These are phyloP conservation scores for Phytophthora palmivora DNA, from an alignment of 352 stramenopile species.

Conservation along the genomic window DNA sequence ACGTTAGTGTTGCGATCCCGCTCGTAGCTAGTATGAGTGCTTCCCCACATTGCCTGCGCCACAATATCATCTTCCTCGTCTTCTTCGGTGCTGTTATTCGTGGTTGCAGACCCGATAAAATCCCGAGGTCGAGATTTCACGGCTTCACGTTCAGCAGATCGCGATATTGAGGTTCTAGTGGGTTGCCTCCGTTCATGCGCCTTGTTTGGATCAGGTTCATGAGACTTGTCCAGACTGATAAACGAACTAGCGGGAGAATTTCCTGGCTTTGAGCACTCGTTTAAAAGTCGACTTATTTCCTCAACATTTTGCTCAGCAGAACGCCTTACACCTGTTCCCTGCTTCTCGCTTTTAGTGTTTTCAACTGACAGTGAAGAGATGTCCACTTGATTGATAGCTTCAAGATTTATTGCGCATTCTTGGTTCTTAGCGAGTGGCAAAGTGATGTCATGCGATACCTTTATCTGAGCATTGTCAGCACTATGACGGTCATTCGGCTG, in stretches of 20 bases:
- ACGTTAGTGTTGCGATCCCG: not conserved
- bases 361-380: not conserved
- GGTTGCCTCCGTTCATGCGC: not conserved
- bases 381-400: not conserved
- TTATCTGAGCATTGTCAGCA: not conserved
- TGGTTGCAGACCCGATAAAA: not conserved
- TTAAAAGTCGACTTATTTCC: not conserved
- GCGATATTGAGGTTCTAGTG: not conserved
- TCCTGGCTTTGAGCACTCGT: not conserved
- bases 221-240: not conserved
- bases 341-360: not conserved
- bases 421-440: not conserved
- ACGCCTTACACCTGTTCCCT: not conserved
- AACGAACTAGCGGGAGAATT: not conserved
- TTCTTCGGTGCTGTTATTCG: not conserved
- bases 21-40: conserved; percentile 26
- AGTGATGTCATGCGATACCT: not conserved
- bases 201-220: not conserved
- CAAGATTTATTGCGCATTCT: not conserved
- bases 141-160: not conserved
- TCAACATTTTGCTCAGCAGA: not conserved
- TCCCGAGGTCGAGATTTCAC: not conserved
- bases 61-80: conserved; percentile 16
- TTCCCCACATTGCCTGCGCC: conserved; percentile 19
- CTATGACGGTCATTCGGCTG: not conserved